Base-by-base conservation (phyloP, 176 grass and related monocot genomes). In the Aegilops bicornis region DNA sequence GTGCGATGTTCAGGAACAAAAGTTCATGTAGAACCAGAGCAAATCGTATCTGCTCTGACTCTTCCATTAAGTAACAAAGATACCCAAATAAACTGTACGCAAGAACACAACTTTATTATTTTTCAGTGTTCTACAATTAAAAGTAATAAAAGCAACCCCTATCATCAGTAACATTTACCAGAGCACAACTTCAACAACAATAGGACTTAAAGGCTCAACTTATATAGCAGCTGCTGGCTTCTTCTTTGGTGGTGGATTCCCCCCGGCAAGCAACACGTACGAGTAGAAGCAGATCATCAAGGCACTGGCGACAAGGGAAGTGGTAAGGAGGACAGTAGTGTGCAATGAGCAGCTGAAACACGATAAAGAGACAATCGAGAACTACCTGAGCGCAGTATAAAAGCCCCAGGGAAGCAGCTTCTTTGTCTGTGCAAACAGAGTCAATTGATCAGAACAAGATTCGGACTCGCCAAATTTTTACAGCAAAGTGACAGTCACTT, bases 281-380 rank as follows among this genome's bases (percentile, higher is more conserved):
- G 76, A 81, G 83, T 98, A 98, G 83, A 98, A 98, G 83, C 93
- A 95, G 40, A 95, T 88, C 93, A 98, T 98, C 14, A 81, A 73
- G 7, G 47, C 88, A 59, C 95, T 95, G 89, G 12, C 69, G 59
- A 61, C 63, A 88, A 13, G 61, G 81, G 31, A 63, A 45, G 52
- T 64, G 19, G 29, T 85, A 24, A 85, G 43, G 23, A 64, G 14
- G 35, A 40, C 42, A 73, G 42, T 10, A 69, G 36, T 25, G 36
- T 84, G 22, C 32, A 30, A 71, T n/a, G 23, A 54, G 10, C 62
- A 77, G n/a, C 48, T 69, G 29, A 77, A 76, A 74, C 24, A 27
- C 71, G 33, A 13, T 29, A 65, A 69, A 59, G 84, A 58, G 72
- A 42, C 17, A 43, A 35, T 17, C 1, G 24, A 14, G 25, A 23